Percentiles rank a stretch among this genome's conserved stretches.
These are phyloP conservation scores for Neopestalotiopsis sp. DNA, from an alignment of 2,329 filamentous ascomycete species.

Conservation along the genomic window DNA sequence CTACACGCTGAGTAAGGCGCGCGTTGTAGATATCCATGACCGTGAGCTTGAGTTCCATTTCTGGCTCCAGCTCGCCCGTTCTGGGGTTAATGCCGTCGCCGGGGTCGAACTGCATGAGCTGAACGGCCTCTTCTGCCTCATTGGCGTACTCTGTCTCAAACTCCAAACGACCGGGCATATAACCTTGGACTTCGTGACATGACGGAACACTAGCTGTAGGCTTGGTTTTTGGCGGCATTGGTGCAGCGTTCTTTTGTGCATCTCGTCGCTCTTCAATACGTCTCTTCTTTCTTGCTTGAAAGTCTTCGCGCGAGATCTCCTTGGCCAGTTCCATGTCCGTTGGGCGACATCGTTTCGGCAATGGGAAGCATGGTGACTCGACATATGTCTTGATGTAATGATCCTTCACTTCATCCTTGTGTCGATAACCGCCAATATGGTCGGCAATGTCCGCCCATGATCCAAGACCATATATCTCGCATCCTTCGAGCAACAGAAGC, in stretches of 20 bases:
- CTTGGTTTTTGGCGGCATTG: conserved; percentile 89
- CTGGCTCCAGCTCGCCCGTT: conserved; percentile 87
- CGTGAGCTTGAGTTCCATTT: conserved; percentile 96
- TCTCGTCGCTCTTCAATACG: conserved; percentile 93
- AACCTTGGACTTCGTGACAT: conserved; percentile 97
- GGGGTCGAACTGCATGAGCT: conserved; percentile 97
- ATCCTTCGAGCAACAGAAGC: conserved; percentile 88
- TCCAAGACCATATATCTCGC: conserved; percentile 93
- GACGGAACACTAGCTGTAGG: conserved; percentile 93
- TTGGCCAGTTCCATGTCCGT: conserved; percentile 79
- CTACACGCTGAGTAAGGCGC: conserved; percentile 85
- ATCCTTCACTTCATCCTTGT: conserved; percentile 93
- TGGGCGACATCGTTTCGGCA: conserved; percentile 85
- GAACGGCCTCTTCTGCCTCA: conserved; percentile 96
- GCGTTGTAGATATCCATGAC: conserved; percentile 99
- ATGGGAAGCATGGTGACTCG: conserved; percentile 80
- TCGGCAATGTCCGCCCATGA: conserved; percentile 99
- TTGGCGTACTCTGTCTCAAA: conserved; percentile 99
- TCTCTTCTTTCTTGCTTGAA: conserved; percentile 89
- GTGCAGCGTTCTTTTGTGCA: conserved; percentile 80
- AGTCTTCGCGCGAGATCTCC: conserved; percentile 85
- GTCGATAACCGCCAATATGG: conserved; percentile 93
- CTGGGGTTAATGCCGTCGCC: conserved; percentile 86
- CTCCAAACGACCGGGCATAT: conserved; percentile 96
- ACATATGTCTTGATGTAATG: conserved; percentile 92